Percentiles rank a stretch among this genome's conserved stretches.
These are phyloP conservation scores for Stephania yunnanensis DNA, from an alignment of 164 flowering plant genomes.

Conservation along the genomic window DNA sequence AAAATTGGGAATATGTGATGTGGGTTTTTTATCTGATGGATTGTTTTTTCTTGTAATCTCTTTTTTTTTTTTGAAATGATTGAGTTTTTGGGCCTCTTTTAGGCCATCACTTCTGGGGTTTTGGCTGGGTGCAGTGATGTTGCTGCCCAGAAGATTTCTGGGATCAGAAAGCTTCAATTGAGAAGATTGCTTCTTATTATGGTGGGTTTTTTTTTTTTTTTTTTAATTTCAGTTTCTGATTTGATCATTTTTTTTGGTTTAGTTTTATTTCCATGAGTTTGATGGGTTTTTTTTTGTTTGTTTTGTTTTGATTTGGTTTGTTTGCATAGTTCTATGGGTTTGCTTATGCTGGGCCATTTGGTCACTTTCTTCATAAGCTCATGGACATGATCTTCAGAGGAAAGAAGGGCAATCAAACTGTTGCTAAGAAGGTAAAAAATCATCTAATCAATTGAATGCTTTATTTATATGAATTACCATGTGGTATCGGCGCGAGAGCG, in stretches of 20 bases:
- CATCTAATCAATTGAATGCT: neutral
- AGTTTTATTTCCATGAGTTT: too few species aligned
- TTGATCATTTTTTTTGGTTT: neutral
- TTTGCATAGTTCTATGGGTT: constrained; percentile 66
- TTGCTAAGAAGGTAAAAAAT: constrained; percentile 57
- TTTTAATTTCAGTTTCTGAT: neutral
- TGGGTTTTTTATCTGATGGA: neutral
- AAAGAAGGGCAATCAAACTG: constrained; percentile 49
- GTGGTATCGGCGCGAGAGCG: too few species aligned
- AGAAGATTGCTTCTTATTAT: constrained; percentile 60
- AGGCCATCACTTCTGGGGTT: constrained; percentile 78
- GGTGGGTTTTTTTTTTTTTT: constrained; percentile 25
- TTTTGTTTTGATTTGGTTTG: constrained; percentile 6
- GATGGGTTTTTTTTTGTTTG: neutral
- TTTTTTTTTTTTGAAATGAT: neutral
- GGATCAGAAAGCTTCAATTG: constrained; percentile 60
- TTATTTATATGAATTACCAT: neutral
- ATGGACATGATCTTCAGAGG: constrained; percentile 71
- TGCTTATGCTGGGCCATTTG: constrained; percentile 70
- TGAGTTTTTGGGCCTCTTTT: neutral
- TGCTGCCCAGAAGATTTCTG: constrained; percentile 76
- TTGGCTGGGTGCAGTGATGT: constrained; percentile 63
- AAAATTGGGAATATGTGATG: neutral
- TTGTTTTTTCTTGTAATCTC: neutral
- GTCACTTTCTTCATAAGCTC: constrained; percentile 72